A percentile compares a stretch with the other conserved stretches of the same genome.
Evolutionary conservation across 2,329 filamentous ascomycete species (phyloP).

Genomic region (Penicillium freii): DNA sequence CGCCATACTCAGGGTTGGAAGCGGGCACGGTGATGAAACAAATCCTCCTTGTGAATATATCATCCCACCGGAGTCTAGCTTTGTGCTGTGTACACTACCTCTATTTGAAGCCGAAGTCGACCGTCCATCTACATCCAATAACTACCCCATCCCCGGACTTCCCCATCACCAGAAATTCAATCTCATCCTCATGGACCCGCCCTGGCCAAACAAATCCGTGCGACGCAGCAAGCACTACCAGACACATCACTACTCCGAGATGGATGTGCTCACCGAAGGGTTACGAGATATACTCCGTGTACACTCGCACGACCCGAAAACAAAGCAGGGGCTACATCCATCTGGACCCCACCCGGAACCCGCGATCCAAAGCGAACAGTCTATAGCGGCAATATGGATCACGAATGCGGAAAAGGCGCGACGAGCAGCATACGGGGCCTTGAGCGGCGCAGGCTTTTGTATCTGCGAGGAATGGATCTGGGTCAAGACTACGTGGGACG

Average conservation of each 20-base stretch:
- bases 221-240: conserved; percentile 52
- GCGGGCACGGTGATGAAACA: conserved; percentile 24
- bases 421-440: conserved; percentile 43
- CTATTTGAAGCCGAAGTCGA: conserved; percentile 16
- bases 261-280: conserved; percentile 29
- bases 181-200: conserved; percentile 61
- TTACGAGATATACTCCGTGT: conserved; percentile 47
- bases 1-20: conserved; percentile 10
- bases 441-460: conserved; percentile 49
- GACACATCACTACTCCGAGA: conserved; percentile 31
- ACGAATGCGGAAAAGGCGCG: conserved; percentile 58
- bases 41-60: conserved; percentile 22
- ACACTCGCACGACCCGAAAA: conserved; percentile 36
- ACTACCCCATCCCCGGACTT: conserved; percentile 28
- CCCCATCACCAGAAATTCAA: conserved; percentile 48
- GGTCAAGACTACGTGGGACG: conserved; percentile 57
- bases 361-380: conserved; percentile 7
- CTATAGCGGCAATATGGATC: conserved; percentile 58
- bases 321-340: conserved; percentile 31
- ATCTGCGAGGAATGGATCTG: conserved; percentile 63
- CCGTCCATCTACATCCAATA: background rate
- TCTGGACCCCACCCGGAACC: background rate
- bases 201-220: conserved; percentile 63
- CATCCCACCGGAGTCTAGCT: conserved; percentile 51
- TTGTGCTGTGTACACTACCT: conserved; percentile 44